Conservation (phyloP, 768 basidiomycete genomes). For the Termitomyces heimii region DNA sequence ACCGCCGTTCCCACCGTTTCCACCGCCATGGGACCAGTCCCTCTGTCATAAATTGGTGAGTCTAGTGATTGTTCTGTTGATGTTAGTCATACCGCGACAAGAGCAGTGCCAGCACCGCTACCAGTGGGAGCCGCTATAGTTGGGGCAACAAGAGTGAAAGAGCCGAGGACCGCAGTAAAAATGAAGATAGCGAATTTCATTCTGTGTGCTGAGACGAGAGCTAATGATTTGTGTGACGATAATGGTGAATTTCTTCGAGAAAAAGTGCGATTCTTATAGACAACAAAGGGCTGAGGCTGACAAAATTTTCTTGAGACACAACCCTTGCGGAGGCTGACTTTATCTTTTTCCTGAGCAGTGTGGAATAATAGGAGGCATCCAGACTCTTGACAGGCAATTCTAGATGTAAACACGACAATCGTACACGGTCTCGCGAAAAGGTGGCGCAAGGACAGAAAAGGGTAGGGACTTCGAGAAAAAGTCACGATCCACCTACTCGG, state of each 20-base stretch:
- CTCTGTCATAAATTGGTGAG: not conserved
- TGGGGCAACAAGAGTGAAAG: not conserved
- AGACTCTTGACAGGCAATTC: not conserved
- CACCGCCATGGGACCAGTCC: not conserved
- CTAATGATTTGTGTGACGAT: not conserved
- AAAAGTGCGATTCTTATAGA: not conserved
- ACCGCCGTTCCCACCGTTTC: not conserved
- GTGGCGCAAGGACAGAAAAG: not conserved
- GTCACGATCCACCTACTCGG: not conserved
- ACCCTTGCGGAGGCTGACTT: not conserved
- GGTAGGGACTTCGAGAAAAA: too few species aligned
- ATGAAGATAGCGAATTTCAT: constrained; percentile 7
- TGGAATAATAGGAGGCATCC: not conserved
- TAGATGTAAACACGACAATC: not conserved
- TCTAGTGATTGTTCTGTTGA: not conserved
- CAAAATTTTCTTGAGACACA: not conserved
- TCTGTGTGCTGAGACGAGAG: not conserved
- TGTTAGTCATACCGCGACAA: not conserved
- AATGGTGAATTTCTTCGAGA: not conserved
- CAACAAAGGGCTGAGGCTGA: not conserved
- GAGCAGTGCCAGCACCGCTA: not conserved
- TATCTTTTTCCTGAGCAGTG: not conserved
- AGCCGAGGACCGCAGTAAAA: constrained; percentile 3
- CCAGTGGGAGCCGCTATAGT: constrained; percentile 1
- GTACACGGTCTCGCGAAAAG: not conserved